Conservation (phyloP, 441 rosid genomes). For the Syzygium syzygioides region DNA sequence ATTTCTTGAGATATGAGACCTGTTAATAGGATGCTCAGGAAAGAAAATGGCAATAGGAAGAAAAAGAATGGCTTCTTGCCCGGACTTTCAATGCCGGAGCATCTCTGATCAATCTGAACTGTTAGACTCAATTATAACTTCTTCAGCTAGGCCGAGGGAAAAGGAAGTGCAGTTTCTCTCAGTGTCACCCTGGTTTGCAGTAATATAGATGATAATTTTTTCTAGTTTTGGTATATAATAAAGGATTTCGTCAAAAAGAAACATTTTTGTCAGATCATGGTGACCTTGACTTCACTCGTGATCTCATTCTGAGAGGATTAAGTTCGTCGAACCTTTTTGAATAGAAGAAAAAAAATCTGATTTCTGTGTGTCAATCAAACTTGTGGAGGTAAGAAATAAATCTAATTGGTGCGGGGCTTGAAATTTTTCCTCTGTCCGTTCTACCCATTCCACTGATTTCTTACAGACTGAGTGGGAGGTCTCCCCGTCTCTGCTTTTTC, state of each 20-base stretch:
- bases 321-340: not conserved
- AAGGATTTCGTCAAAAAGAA: not conserved
- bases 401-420: not conserved
- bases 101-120: not conserved
- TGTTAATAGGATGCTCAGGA: not conserved
- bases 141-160: not conserved
- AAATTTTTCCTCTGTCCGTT: not conserved
- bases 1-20: not conserved
- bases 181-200: not conserved
- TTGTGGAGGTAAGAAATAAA: not conserved
- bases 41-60: not conserved
- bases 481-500: not conserved
- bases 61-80: not conserved
- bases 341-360: not conserved
- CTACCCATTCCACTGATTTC: not conserved
- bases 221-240: not conserved
- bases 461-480: not conserved
- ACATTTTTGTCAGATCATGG: not conserved
- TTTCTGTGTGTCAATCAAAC: not conserved
- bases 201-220: not conserved
- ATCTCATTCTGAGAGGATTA: not conserved
- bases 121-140: not conserved
- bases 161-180: not conserved
- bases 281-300: not conserved
- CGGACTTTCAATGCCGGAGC: not conserved